These are phyloP conservation scores for Diaporthe humulicola DNA, from an alignment of 2,329 filamentous ascomycete species.

Conservation along the genomic window DNA sequence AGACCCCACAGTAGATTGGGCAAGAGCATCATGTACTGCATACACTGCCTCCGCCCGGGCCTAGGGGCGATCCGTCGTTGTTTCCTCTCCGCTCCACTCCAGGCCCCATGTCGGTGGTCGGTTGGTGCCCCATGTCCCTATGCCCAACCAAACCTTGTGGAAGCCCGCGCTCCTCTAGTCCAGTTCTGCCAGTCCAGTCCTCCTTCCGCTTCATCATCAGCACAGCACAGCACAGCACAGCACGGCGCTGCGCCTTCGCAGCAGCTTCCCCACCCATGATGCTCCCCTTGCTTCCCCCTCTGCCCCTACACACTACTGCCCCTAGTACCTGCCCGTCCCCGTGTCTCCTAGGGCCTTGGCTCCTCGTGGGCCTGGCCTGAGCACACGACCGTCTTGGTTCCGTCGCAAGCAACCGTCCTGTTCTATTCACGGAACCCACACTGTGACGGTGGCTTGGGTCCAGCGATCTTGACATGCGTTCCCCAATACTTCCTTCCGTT, in stretches of 20 bases:
- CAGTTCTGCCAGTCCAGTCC: not conserved
- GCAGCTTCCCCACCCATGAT: constrained; percentile 18
- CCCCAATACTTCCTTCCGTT: too few relatives aligned
- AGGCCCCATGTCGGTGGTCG: not conserved
- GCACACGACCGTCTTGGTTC: constrained; percentile 15
- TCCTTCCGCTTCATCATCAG: not conserved
- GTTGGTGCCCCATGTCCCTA: not conserved
- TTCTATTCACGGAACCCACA: constrained; percentile 28
- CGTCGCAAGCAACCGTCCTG: not conserved
- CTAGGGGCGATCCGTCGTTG: not conserved
- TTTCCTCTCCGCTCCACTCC: constrained; percentile 16
- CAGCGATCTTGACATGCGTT: constrained; percentile 16
- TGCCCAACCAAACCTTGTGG: constrained; percentile 20
- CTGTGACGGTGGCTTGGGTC: constrained; percentile 28
- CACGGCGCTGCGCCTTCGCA: constrained; percentile 4
- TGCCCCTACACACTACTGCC: too few relatives aligned
- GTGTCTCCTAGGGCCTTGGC: constrained; percentile 8
- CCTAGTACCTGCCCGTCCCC: constrained; percentile 1
- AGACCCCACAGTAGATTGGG: constrained; percentile 4
- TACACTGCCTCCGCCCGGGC: constrained; percentile 28
- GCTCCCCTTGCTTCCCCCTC: not conserved
- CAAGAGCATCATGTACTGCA: constrained; percentile 15
- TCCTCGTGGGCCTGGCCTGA: constrained; percentile 14
- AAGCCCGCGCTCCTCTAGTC: not conserved
- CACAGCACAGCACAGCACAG: not conserved